A percentile compares a stretch with the other conserved stretches of the same genome.
Conservation (phyloP, 305 asterid species). For the Caryopteris hybrid region DNA sequence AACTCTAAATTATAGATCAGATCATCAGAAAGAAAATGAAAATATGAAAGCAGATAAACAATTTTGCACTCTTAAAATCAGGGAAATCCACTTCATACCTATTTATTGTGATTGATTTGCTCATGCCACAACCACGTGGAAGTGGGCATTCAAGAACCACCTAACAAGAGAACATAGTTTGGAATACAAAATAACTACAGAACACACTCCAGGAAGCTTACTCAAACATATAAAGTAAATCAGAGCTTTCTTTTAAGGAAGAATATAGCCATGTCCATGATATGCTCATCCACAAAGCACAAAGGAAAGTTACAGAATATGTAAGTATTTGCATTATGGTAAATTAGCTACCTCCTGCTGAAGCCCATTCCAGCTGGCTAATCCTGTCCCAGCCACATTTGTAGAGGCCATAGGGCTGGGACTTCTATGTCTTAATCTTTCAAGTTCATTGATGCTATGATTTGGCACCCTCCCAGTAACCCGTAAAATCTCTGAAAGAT, state of each 20-base stretch:
- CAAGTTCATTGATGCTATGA: constrained; percentile 82
- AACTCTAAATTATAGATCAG: background rate
- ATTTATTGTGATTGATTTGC: background rate
- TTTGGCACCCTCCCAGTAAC: constrained; percentile 78
- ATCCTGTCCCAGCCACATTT: constrained; percentile 60
- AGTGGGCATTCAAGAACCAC: background rate
- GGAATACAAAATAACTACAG: background rate
- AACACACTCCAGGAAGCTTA: background rate
- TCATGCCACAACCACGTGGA: background rate
- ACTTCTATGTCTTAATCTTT: constrained; percentile 87
- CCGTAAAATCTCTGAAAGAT: constrained; percentile 64
- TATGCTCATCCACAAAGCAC: background rate
- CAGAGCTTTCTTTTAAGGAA: background rate
- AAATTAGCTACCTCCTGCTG: constrained; percentile 61
- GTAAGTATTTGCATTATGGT: background rate
- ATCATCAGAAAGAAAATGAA: background rate
- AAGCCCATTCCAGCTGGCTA: constrained; percentile 80
- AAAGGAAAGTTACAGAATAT: background rate
- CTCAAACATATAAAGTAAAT: background rate
- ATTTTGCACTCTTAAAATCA: background rate
- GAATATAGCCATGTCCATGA: background rate
- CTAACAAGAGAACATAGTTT: background rate
- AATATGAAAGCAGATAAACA: background rate
- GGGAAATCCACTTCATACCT: background rate
- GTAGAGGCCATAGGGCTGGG: constrained; percentile 99